Evolutionary conservation across 768 basidiomycete species (phyloP), one percentile per base, ranked within the genome.

Genomic region (Inosperma sp.): DNA sequence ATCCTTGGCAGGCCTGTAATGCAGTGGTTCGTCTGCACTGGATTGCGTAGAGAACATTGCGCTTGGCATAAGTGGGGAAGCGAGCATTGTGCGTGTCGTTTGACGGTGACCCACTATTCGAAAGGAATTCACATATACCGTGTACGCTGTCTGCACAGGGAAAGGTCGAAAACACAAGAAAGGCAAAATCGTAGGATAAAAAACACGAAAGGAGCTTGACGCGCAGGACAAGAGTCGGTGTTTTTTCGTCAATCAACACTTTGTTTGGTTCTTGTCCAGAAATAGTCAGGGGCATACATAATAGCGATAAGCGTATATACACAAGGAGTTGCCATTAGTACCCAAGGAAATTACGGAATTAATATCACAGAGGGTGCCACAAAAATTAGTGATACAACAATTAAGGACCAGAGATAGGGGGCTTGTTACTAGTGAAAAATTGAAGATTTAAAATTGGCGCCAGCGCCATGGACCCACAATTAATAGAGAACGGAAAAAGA

Each of bases 1-100:
- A 63, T 89, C 86, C 62, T 79, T 81, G 30, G 83, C 76, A 3
- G 86, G 86, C 35, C 80, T 73, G 63, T 80, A 82, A 56, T 81
- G 80, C 23, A 74, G 59, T 36, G 72, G 61, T 60, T 80, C 79
- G 43, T 83, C 80, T 26, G 78, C 62, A 39, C 59, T 61, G 60
- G 76, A 74, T 43, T 77, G 72, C 5, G 73, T 65, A 31, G 78
- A 68, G 60, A 85, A 83, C 43, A 76, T 71, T 23, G 75, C 56
- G 27, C 65, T 57, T 48, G 79, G 82, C 56, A 79, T 69, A 56
- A 84, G 73, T 12, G 84, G 83, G 17, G 80, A 76, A 49, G 82
- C 86, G 29, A 88, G 75, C 86, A 88, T 88, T 64, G 68, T 73
- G 59, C 48, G 56, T 59, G 40, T 31, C 2, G 29, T 49, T 54